These are phyloP conservation scores for Dendrostoma leiphaemia DNA, from an alignment of 2,329 filamentous ascomycete species.

Conservation along the genomic window DNA sequence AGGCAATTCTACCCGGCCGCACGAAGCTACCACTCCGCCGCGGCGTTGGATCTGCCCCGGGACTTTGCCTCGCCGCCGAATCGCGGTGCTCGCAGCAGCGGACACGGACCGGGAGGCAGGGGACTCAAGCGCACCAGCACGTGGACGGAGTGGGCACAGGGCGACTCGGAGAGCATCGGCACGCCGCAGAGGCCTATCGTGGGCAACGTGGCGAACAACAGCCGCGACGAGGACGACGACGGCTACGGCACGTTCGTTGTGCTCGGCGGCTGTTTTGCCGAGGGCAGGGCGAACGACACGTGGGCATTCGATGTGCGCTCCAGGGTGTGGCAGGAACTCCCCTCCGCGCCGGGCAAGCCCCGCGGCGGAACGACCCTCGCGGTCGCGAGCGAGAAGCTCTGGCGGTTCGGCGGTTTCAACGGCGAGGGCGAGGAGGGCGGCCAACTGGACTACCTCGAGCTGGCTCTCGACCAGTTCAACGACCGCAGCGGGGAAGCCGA, in stretches of 20 bases:
- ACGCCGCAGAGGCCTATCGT: slow-evolving; percentile 60
- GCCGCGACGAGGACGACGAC: slow-evolving; percentile 58
- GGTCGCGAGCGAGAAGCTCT: slow-evolving; percentile 62
- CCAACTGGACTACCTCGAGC: slow-evolving; percentile 63
- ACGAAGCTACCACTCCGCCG: slow-evolving; percentile 69
- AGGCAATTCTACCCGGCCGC: slow-evolving; percentile 52
- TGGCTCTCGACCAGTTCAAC: slow-evolving; percentile 55
- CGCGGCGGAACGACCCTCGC: slow-evolving; percentile 69
- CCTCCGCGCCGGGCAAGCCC: slow-evolving; percentile 63
- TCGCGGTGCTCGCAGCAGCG: not conserved
- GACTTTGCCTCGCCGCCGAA: slow-evolving; percentile 37
- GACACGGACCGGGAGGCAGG: not conserved
- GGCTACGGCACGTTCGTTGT: slow-evolving; percentile 70
- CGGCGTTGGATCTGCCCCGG: slow-evolving; percentile 55
- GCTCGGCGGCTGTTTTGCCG: slow-evolving; percentile 71
- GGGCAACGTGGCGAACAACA: slow-evolving; percentile 54
- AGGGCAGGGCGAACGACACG: slow-evolving; percentile 63
- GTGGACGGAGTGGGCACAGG: slow-evolving; percentile 56
- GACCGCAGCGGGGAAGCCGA: slow-evolving; percentile 49
- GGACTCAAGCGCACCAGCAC: slow-evolving; percentile 17
- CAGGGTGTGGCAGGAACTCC: slow-evolving; percentile 65
- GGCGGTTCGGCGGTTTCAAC: slow-evolving; percentile 79
- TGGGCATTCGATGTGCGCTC: slow-evolving; percentile 73
- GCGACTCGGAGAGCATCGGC: slow-evolving; percentile 51
- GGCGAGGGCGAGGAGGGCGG: slow-evolving; percentile 69